Conservation (phyloP, 148 eudicot genomes). For the Chenopodium quinoa region DNA sequence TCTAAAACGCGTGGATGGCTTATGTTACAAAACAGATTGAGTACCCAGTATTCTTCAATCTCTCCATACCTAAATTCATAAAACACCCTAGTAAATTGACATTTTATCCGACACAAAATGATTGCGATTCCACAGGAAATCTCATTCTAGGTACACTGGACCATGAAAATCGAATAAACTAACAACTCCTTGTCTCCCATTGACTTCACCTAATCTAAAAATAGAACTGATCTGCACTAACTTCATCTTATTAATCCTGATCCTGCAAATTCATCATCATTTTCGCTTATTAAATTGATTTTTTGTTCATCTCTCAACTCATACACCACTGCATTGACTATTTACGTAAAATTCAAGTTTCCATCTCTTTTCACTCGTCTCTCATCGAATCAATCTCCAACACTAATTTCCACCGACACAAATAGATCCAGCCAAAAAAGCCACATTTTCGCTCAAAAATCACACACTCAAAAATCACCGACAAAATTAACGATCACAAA, state of each 20-base stretch:
- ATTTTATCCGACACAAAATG: not conserved
- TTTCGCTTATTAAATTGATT: too few species aligned
- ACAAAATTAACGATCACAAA: not conserved
- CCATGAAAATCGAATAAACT: not conserved
- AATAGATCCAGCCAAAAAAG: conserved; percentile 27
- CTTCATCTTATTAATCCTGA: not conserved
- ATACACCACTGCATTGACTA: not conserved
- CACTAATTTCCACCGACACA: not conserved
- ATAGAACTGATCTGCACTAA: not conserved
- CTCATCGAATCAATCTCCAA: not conserved
- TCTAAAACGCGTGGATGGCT: not conserved
- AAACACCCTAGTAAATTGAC: not conserved
- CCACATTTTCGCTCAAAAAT: not conserved
- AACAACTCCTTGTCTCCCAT: not conserved
- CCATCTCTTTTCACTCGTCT: not conserved
- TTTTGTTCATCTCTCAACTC: not conserved
- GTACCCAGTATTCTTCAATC: not conserved
- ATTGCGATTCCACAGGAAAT: not conserved
- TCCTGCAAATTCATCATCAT: not conserved
- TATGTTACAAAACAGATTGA: not conserved
- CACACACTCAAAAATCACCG: not conserved
- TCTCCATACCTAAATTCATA: not conserved
- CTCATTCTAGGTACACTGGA: too few species aligned
- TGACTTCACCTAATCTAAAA: not conserved
- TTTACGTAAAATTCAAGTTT: not conserved